phyloP scores from a whole-genome alignment of 371 early-diverging fungal genomes.

The Smittium mucronatum region DNA sequence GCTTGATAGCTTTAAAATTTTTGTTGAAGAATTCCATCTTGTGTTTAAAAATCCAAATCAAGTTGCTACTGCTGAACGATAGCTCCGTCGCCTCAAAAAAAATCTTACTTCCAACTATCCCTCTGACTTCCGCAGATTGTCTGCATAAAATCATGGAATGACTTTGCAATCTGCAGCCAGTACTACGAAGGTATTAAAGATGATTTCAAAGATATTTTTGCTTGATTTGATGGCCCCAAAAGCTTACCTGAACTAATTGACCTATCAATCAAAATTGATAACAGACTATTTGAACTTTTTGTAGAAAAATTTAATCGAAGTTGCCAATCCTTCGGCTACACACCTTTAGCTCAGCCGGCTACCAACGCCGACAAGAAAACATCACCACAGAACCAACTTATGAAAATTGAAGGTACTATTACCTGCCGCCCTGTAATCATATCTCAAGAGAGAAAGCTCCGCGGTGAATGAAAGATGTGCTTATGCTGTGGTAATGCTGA shows the following conservation, averaged over 20 bases:
- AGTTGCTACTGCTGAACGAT: not conserved
- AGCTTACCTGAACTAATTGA: not conserved
- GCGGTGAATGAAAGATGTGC: not conserved
- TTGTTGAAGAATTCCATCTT: constrained; percentile 1
- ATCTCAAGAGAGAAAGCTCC: constrained; percentile 3
- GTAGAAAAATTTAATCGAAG: not conserved
- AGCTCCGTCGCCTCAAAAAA: not conserved
- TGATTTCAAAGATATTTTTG: not conserved
- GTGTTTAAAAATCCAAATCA: not conserved
- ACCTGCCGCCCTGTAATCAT: not conserved
- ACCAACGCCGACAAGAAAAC: not conserved
- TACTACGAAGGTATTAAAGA: constrained; percentile 9
- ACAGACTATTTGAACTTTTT: not conserved
- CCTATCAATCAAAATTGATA: constrained; percentile 6
- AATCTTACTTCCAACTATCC: not conserved
- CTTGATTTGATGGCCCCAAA: constrained; percentile 1
- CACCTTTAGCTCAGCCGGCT: too few species aligned
- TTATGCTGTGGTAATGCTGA: constrained; percentile 2
- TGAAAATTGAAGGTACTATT: constrained; percentile 5
- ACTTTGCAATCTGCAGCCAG: not conserved
- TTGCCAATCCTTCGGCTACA: too few species aligned
- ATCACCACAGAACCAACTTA: not conserved
- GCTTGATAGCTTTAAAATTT: not conserved
- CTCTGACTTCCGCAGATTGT: not conserved
- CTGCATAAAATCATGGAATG: constrained; percentile 8